These are phyloP conservation scores for Candida chilensis DNA, from an alignment of 805 yeast genomes.

Conservation along the genomic window DNA sequence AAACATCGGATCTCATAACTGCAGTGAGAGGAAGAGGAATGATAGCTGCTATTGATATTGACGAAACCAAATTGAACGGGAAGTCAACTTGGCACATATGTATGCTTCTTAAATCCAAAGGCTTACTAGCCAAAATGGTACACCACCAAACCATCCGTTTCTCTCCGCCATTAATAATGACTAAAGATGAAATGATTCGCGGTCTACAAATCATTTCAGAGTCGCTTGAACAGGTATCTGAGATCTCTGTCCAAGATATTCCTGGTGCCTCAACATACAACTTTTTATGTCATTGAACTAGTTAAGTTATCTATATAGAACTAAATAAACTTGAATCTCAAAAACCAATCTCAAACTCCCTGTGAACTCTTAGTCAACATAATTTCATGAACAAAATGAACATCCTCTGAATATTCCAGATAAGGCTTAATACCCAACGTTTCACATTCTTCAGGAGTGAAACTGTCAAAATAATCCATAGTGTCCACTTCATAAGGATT, in stretches of 20 bases:
- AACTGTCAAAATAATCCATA: slow-evolving; percentile 27
- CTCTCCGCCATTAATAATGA: slow-evolving; percentile 11
- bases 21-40: slow-evolving; percentile 13
- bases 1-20: slow-evolving; percentile 8
- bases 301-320: no score
- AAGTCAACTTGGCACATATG: slow-evolving; percentile 12
- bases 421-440: slow-evolving; percentile 16
- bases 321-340: no score
- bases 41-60: slow-evolving; percentile 12
- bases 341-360: no score
- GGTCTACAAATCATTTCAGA: no score
- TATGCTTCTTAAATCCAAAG: slow-evolving; percentile 13
- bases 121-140: slow-evolving; percentile 13
- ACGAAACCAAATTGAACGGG: slow-evolving; percentile 5
- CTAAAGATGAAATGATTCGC: slow-evolving; percentile 9
- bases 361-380: no score
- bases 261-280: no score
- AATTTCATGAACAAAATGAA: no score
- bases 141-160: slow-evolving; percentile 9
- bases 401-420: background rate
- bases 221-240: no score
- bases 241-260: no score
- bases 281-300: no score
- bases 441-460: slow-evolving; percentile 22
- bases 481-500: slow-evolving; percentile 24